Evolutionary conservation across 1,284 basidiomycete genomes (phyloP).

Genomic region (Xanthoconium separans): DNA sequence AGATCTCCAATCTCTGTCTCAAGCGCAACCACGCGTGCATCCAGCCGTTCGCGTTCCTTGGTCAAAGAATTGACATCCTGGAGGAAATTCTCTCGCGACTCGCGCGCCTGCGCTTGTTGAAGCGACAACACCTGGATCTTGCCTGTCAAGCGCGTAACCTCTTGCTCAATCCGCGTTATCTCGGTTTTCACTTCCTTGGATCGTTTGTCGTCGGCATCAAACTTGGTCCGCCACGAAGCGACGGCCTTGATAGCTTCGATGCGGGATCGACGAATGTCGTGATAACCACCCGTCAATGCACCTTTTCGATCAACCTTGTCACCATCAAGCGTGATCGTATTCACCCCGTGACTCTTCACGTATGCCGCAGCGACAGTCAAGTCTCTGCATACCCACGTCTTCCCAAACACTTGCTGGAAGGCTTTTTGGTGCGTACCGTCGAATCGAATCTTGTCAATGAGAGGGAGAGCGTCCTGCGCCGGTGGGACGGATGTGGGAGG

Average conservation of each 20-base stretch:
- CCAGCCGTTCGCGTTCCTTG: conserved; percentile 71
- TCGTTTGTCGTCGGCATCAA: conserved; percentile 63
- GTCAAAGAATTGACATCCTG: conserved; percentile 63
- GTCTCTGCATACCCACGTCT: conserved; percentile 93
- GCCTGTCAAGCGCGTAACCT: conserved; percentile 78
- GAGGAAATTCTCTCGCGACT: conserved; percentile 65
- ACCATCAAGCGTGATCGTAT: conserved; percentile 96
- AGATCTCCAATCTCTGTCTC: conserved; percentile 73
- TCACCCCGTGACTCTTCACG: conserved; percentile 91
- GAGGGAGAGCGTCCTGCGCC: conserved; percentile 85
- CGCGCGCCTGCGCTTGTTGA: conserved; percentile 70
- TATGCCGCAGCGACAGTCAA: conserved; percentile 92
- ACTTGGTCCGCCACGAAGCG: conserved; percentile 75
- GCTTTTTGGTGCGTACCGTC: conserved; percentile 76
- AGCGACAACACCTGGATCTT: conserved; percentile 71
- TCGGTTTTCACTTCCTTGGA: conserved; percentile 74
- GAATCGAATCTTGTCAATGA: conserved; percentile 83
- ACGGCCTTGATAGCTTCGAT: conserved; percentile 86
- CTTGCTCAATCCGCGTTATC: conserved; percentile 79
- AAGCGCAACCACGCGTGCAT: conserved; percentile 61
- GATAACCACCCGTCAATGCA: conserved; percentile 93
- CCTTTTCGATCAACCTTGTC: conserved; percentile 98
- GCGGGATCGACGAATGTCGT: conserved; percentile 87
- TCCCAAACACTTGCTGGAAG: conserved; percentile 98
- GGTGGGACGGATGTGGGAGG: conserved; percentile 61